These are phyloP conservation scores for Solanum hybrid DNA, from an alignment of 305 asterid genomes.

Conservation along the genomic window DNA sequence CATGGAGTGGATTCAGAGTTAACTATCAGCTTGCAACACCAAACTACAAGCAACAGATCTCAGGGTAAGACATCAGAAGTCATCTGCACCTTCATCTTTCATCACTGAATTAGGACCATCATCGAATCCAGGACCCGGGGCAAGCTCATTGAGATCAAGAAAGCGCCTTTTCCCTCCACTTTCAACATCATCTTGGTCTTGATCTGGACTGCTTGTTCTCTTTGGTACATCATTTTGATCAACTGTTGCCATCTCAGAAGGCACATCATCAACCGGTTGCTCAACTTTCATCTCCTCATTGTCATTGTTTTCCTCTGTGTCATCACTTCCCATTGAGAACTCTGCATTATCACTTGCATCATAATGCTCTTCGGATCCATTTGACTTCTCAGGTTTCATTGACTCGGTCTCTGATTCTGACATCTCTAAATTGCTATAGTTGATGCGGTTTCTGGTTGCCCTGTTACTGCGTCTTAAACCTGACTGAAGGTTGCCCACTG, in stretches of 20 bases:
- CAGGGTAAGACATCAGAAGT: slow-evolving; percentile 21
- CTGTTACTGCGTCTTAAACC: slow-evolving; percentile 91
- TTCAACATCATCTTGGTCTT: slow-evolving; percentile 35
- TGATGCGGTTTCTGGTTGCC: slow-evolving; percentile 63
- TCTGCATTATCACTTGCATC: slow-evolving; percentile 37
- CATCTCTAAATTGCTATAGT: slow-evolving; percentile 63
- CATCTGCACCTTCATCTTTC: slow-evolving; percentile 44
- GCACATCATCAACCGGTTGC: slow-evolving; percentile 26
- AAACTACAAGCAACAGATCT: slow-evolving; percentile 12
- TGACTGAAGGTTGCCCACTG: slow-evolving; percentile 33
- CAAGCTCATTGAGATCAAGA: slow-evolving; percentile 96
- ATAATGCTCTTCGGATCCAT: slow-evolving; percentile 30
- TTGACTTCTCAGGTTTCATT: slow-evolving; percentile 36
- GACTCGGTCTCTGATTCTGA: slow-evolving; percentile 72
- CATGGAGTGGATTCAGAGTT: slow-evolving; percentile 22
- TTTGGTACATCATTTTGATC: slow-evolving; percentile 30
- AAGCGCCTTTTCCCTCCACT: slow-evolving; percentile 50
- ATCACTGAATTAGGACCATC: slow-evolving; percentile 50
- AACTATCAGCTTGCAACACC: slow-evolving; percentile 25
- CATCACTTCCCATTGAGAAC: slow-evolving; percentile 42
- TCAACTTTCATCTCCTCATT: slow-evolving; percentile 28
- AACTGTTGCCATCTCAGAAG: slow-evolving; percentile 18
- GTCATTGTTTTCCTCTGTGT: slow-evolving; percentile 36
- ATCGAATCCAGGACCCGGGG: slow-evolving; percentile 84
- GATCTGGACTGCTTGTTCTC: slow-evolving; percentile 25